Conservation (phyloP, 2,329 filamentous ascomycete genomes). For the Dryadomyces sulphureus region DNA sequence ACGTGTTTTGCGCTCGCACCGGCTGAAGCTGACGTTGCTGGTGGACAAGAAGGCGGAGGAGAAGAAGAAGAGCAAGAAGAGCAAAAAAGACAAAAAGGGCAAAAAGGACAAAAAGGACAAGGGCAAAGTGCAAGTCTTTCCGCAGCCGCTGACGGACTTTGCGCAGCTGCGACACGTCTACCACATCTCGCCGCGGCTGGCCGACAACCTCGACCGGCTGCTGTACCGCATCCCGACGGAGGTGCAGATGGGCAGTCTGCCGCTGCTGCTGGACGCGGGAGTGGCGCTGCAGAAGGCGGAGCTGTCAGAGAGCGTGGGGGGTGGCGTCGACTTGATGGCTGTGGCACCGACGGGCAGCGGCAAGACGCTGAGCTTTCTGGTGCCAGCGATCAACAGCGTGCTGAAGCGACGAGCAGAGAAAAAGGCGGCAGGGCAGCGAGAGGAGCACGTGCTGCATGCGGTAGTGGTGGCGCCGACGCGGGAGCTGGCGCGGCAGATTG, state of each 20-base stretch:
- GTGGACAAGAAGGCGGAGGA: conserved; percentile 33
- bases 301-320: conserved; percentile 16
- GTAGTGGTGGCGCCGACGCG: conserved; percentile 67
- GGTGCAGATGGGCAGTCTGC: conserved; percentile 77
- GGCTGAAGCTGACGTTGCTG: conserved; percentile 72
- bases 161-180: conserved; percentile 55
- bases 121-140: conserved; percentile 51
- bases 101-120: conserved; percentile 26
- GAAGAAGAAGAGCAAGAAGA: conserved; percentile 32
- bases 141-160: conserved; percentile 69
- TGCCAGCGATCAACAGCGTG: conserved; percentile 70
- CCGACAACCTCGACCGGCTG: conserved; percentile 68
- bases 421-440: conserved; percentile 15
- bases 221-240: conserved; percentile 83
- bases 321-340: conserved; percentile 60
- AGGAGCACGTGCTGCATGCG: conserved; percentile 41
- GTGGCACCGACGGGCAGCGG: conserved; percentile 92
- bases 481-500: conserved; percentile 66
- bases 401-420: conserved; percentile 38
- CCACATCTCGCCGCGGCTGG: conserved; percentile 57
- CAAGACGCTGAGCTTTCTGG: conserved; percentile 86
- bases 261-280: conserved; percentile 52
- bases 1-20: conserved; percentile 61
- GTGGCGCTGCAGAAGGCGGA: conserved; percentile 27
- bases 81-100: conserved; percentile 25